phyloP scores from a whole-genome alignment of 2,329 filamentous ascomycete genomes.

The Aureobasidium melanogenum region DNA sequence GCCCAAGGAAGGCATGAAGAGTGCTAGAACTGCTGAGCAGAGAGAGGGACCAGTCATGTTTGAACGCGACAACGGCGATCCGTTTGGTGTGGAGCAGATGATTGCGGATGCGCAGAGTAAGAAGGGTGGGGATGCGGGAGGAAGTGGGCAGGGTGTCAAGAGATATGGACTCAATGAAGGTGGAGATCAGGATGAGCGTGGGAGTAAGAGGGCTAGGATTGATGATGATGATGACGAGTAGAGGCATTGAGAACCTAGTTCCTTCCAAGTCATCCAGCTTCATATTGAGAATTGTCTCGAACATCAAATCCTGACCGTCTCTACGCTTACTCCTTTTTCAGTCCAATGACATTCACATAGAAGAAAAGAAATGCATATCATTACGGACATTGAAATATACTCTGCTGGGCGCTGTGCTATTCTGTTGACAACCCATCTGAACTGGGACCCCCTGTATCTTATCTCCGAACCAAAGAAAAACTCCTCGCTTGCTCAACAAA shows the following conservation, averaged over 20 bases:
- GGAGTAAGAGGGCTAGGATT: constrained; percentile 64
- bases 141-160: constrained; percentile 43
- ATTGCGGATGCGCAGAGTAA: constrained; percentile 62
- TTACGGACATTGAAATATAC: too few species aligned
- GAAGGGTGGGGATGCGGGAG: constrained; percentile 38
- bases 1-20: constrained; percentile 73
- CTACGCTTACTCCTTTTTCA: neutral
- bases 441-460: neutral
- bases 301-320: neutral
- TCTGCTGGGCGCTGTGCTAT: neutral
- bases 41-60: constrained; percentile 93
- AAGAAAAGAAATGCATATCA: neutral
- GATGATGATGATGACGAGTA: constrained; percentile 50
- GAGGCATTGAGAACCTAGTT: neutral
- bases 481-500: constrained; percentile 1
- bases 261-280: neutral
- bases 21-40: constrained; percentile 70
- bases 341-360: neutral
- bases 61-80: constrained; percentile 71
- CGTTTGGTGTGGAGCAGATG: constrained; percentile 92
- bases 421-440: neutral
- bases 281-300: neutral
- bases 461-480: neutral
- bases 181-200: constrained; percentile 51
- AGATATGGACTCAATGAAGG: constrained; percentile 67